A percentile compares a stretch with the other conserved stretches of the same genome.
Evolutionary conservation across 2,329 filamentous ascomycete genomes (phyloP).

Genomic region (Aspergillus brasiliensis): DNA sequence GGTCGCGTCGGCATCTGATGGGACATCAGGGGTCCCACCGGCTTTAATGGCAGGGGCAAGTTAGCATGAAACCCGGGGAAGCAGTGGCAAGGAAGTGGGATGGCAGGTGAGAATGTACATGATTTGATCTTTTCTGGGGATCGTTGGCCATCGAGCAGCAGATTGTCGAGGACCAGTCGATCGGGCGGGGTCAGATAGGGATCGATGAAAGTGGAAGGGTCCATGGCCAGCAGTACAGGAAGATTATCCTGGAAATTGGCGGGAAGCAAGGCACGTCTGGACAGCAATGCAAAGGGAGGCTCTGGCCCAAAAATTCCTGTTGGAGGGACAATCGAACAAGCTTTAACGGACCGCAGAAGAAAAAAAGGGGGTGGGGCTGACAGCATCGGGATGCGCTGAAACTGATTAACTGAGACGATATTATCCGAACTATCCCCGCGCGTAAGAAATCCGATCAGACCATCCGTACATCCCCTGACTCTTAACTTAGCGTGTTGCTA

Average conservation of each 20-base stretch:
- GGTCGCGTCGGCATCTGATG: conserved; percentile 20
- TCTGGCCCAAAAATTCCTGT: neutral
- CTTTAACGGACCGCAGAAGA: neutral
- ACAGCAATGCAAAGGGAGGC: neutral
- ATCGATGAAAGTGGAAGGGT: conserved; percentile 33
- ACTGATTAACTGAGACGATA: neutral
- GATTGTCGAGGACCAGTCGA: conserved; percentile 40
- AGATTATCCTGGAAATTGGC: neutral
- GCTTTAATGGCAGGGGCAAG: conserved; percentile 13
- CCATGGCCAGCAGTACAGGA: conserved; percentile 20
- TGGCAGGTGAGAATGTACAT: neutral
- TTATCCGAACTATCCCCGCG: no score
- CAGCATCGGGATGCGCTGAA: neutral
- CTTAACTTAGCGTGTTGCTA: no score
- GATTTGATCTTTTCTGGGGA: neutral
- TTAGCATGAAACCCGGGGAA: neutral
- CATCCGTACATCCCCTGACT: no score
- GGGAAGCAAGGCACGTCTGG: neutral
- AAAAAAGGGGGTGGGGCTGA: conserved; percentile 1
- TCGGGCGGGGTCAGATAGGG: conserved; percentile 43
- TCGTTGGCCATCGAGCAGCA: conserved; percentile 35
- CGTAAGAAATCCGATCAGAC: no score
- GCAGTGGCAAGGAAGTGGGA: neutral
- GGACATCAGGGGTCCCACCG: neutral
- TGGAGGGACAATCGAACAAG: conserved; percentile 1